phyloP scores from a whole-genome alignment of 495 filamentous ascomycete genomes.

The Penicillium salamii region DNA sequence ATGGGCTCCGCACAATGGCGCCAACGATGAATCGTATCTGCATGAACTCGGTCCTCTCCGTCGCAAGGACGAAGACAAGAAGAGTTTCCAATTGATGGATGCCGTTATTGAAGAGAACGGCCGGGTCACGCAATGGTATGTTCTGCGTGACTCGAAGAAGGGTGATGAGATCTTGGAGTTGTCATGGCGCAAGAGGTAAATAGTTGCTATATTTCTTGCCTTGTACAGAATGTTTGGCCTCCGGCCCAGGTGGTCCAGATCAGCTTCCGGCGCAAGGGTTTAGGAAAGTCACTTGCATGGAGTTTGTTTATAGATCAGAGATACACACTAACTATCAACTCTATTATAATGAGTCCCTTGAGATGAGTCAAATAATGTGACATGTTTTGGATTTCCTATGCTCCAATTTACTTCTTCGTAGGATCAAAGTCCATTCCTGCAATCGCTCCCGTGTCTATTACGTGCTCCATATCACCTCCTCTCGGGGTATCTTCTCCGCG shows the following conservation, averaged over 20 bases:
- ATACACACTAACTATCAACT: conserved; percentile 19
- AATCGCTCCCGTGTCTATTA: too few relatives aligned
- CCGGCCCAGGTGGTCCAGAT: conserved; percentile 1
- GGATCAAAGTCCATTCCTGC: too few relatives aligned
- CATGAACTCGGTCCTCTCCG: conserved; percentile 44
- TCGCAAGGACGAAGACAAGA: conserved; percentile 36
- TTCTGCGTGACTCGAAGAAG: conserved; percentile 30
- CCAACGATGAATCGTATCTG: conserved; percentile 36
- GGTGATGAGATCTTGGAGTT: conserved; percentile 42
- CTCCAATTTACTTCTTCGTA: too few relatives aligned
- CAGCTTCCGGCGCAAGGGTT: conserved; percentile 21
- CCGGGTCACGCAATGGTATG: conserved; percentile 40
- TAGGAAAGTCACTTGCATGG: conserved; percentile 18
- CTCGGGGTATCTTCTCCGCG: too few relatives aligned
- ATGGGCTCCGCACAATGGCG: conserved; percentile 43
- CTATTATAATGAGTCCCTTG: conserved; percentile 14
- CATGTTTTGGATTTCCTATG: conserved; percentile 8
- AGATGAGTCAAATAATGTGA: conserved; percentile 22
- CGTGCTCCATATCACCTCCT: too few relatives aligned
- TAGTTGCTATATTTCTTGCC: conserved; percentile 1
- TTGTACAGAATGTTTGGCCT: conserved; percentile 11
- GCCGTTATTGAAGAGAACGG: conserved; percentile 26
- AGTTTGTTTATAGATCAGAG: conserved; percentile 29
- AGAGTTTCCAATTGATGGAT: conserved; percentile 34
- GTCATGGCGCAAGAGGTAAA: conserved; percentile 37